A percentile compares a stretch with the other conserved stretches of the same genome.
phyloP scores from a whole-genome alignment of 208 protist species.

The Jaenimonas drosophilae region DNA sequence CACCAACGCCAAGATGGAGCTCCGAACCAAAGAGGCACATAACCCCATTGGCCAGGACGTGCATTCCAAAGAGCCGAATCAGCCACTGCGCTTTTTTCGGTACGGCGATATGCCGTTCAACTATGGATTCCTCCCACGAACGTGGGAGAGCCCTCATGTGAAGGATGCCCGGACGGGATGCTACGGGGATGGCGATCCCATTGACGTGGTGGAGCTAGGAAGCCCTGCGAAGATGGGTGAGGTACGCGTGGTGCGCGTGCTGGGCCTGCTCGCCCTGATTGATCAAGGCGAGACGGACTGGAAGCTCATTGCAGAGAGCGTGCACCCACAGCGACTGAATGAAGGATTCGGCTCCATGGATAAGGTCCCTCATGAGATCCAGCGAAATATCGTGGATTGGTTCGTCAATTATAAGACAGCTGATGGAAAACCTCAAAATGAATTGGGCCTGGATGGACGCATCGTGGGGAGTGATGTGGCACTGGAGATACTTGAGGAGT shows the following conservation, averaged over 20 bases:
- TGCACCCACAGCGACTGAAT: slow-evolving; percentile 3
- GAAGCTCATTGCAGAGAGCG: slow-evolving; percentile 76
- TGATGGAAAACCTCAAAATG: slow-evolving; percentile 86
- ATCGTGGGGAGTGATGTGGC: slow-evolving; percentile 49
- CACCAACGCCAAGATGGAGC: slow-evolving; percentile 89
- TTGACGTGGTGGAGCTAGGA: slow-evolving; percentile 83
- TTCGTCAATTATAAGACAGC: slow-evolving; percentile 90
- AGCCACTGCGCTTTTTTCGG: slow-evolving; percentile 68
- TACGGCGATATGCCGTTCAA: slow-evolving; percentile 91
- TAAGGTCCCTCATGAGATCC: slow-evolving; percentile 41
- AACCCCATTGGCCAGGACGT: slow-evolving; percentile 92
- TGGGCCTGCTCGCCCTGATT: slow-evolving; percentile 84
- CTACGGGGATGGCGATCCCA: slow-evolving; percentile 82
- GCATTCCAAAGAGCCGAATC: slow-evolving; percentile 28
- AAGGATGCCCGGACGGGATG: slow-evolving; percentile 40
- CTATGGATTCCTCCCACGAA: slow-evolving; percentile 93
- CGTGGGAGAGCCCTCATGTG: slow-evolving; percentile 77
- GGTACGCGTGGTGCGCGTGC: slow-evolving; percentile 56
- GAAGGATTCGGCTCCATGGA: slow-evolving; percentile 28
- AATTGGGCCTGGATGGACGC: slow-evolving; percentile 64
- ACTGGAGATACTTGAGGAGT: slow-evolving; percentile 41
- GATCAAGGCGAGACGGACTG: slow-evolving; percentile 91
- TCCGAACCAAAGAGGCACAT: slow-evolving; percentile 75
- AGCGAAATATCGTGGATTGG: slow-evolving; percentile 64
- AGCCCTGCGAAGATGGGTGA: neutral